Conservation (phyloP, 2,329 filamentous ascomycete genomes). For the Cordyceps cicadae region DNA sequence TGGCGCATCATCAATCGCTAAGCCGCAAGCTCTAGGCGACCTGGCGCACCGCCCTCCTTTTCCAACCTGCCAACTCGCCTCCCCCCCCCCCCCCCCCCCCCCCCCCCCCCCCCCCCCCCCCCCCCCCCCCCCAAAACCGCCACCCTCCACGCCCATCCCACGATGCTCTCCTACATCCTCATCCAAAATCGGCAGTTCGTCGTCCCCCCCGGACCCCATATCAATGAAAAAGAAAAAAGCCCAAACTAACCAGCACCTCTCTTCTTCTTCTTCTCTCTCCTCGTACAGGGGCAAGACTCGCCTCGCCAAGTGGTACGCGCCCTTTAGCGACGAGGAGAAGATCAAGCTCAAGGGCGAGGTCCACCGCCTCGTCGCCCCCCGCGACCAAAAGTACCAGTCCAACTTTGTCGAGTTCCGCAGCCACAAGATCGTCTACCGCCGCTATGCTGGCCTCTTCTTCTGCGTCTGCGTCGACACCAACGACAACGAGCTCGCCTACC, state of each 20-base stretch:
- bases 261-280: no score
- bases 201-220: no score
- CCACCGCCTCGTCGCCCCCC: slow-evolving; percentile 92
- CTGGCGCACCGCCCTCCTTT: not conserved
- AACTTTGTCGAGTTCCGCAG: slow-evolving; percentile 97
- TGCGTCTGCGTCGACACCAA: slow-evolving; percentile 98
- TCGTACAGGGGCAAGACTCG: slow-evolving; percentile 82
- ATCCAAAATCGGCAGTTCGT: slow-evolving; percentile 77
- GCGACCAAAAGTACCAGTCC: slow-evolving; percentile 98
- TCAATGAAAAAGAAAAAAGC: no score
- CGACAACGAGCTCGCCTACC: slow-evolving; percentile 93
- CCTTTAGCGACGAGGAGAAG: slow-evolving; percentile 98
- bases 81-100: not conserved
- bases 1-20: not conserved
- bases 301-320: slow-evolving; percentile 97
- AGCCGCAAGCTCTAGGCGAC: no score
- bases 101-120: not conserved
- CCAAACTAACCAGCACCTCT: not conserved
- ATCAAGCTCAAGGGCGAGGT: slow-evolving; percentile 98
- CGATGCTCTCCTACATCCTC: slow-evolving; percentile 75
- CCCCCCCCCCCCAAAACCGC: not conserved
- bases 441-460: slow-evolving; percentile 97
- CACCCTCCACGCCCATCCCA: slow-evolving; percentile 10
- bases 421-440: slow-evolving; percentile 94
- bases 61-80: not conserved